Conservation (phyloP, 768 basidiomycete genomes). For the Chlorophyllum brunneum region DNA sequence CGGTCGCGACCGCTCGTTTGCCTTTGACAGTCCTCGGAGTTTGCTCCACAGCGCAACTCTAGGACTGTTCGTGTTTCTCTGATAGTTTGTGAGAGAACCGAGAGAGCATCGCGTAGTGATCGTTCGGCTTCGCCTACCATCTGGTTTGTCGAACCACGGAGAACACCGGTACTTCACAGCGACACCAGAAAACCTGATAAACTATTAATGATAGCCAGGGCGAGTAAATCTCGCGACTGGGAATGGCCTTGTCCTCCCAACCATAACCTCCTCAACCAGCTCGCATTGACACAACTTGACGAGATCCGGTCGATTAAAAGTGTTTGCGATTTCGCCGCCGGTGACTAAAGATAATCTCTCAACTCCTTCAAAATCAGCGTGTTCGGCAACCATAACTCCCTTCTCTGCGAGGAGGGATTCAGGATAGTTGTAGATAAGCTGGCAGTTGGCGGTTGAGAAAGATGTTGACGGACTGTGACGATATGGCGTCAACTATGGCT, state of each 20-base stretch:
- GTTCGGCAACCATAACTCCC: slow-evolving; percentile 95
- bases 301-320: slow-evolving; percentile 89
- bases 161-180: slow-evolving; percentile 95
- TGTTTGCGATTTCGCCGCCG: slow-evolving; percentile 95
- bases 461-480: slow-evolving; percentile 90
- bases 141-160: slow-evolving; percentile 95
- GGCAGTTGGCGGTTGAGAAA: slow-evolving; percentile 97
- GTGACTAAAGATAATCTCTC: slow-evolving; percentile 94
- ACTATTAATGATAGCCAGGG: slow-evolving; percentile 50
- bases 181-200: slow-evolving; percentile 99
- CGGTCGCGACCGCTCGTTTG: slow-evolving; percentile 94
- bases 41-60: slow-evolving; percentile 89
- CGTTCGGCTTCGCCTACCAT: slow-evolving; percentile 99
- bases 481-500: slow-evolving; percentile 92
- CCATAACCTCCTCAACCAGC: slow-evolving; percentile 97
- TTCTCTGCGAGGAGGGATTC: slow-evolving; percentile 93
- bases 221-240: too few species aligned
- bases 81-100: slow-evolving; percentile 95
- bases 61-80: slow-evolving; percentile 94
- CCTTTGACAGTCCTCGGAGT: slow-evolving; percentile 80
- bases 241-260: slow-evolving; percentile 86
- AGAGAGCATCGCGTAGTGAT: slow-evolving; percentile 95
- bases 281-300: slow-evolving; percentile 94
- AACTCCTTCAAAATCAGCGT: slow-evolving; percentile 98
- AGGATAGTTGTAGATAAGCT: slow-evolving; percentile 99